Evolutionary conservation across 352 stramenopile genomes (phyloP).

Genomic region (Aphanomyces cochlioides): DNA sequence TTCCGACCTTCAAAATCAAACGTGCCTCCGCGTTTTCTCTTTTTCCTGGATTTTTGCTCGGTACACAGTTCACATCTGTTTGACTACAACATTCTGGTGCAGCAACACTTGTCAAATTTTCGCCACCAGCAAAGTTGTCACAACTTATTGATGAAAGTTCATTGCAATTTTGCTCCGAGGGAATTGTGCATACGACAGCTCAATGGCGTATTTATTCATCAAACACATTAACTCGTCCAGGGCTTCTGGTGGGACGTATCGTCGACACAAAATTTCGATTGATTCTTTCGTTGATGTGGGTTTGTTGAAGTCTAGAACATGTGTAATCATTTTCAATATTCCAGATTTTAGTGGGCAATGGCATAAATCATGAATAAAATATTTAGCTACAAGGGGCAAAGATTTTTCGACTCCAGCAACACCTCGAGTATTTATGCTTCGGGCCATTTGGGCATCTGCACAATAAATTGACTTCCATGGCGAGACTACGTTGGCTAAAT

Average conservation of each 20-base stretch:
- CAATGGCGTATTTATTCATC: constrained; percentile 4
- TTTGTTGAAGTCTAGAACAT: constrained; percentile 16
- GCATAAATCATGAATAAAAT: constrained; percentile 13
- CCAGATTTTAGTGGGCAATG: not conserved
- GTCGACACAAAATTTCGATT: not conserved
- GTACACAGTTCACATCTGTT: not conserved
- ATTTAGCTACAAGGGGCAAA: not conserved
- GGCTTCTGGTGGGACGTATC: not conserved
- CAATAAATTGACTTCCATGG: constrained; percentile 10
- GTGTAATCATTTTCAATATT: not conserved
- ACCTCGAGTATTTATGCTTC: not conserved
- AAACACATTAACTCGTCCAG: not conserved
- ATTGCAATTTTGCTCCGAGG: not conserved
- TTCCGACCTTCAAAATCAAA: constrained; percentile 12
- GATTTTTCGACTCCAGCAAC: not conserved
- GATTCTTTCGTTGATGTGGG: constrained; percentile 3
- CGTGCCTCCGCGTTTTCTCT: constrained; percentile 10
- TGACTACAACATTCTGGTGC: not conserved
- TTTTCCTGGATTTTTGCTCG: not conserved
- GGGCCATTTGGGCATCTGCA: constrained; percentile 7
- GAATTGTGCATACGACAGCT: not conserved
- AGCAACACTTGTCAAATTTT: not conserved
- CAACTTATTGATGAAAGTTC: not conserved
- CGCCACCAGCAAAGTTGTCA: not conserved
- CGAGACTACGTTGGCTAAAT: constrained; percentile 4